These are phyloP conservation scores for Combretum micranthum DNA, from an alignment of 345 rosid genomes.

Conservation along the genomic window DNA sequence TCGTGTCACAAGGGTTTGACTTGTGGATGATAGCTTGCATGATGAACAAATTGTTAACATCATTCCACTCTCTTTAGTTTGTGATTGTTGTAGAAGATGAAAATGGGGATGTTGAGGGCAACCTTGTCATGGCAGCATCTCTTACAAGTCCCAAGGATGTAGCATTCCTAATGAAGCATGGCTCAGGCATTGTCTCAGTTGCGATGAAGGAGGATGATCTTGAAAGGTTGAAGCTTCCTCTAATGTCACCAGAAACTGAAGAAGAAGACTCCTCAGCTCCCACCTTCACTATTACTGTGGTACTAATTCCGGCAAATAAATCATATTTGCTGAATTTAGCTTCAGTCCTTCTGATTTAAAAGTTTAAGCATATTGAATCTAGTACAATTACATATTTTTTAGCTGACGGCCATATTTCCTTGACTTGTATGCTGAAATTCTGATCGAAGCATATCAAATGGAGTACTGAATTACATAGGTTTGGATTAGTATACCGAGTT, in stretches of 20 bases:
- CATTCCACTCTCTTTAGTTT: slow-evolving; percentile 40
- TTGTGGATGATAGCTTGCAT: not conserved
- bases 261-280: slow-evolving; percentile 79
- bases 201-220: slow-evolving; percentile 81
- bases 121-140: slow-evolving; percentile 69
- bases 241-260: slow-evolving; percentile 74
- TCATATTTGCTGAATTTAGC: no score
- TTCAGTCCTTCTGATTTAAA: no score
- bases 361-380: not conserved
- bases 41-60: slow-evolving; percentile 11
- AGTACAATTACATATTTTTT: no score
- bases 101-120: slow-evolving; percentile 64
- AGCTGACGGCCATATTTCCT: no score
- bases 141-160: slow-evolving; percentile 39
- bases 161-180: slow-evolving; percentile 64
- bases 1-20: not conserved
- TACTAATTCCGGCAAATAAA: slow-evolving; percentile 5
- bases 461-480: no score
- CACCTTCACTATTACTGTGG: slow-evolving; percentile 80
- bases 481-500: no score
- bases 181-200: slow-evolving; percentile 79
- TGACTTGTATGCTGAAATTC: no score
- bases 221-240: slow-evolving; percentile 62
- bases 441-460: no score
- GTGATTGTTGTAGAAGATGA: slow-evolving; percentile 90